A percentile compares a stretch with the other conserved stretches of the same genome.
Evolutionary conservation across 192 early-diverging fungal species (phyloP).

Genomic region (Kappamyces sp.): DNA sequence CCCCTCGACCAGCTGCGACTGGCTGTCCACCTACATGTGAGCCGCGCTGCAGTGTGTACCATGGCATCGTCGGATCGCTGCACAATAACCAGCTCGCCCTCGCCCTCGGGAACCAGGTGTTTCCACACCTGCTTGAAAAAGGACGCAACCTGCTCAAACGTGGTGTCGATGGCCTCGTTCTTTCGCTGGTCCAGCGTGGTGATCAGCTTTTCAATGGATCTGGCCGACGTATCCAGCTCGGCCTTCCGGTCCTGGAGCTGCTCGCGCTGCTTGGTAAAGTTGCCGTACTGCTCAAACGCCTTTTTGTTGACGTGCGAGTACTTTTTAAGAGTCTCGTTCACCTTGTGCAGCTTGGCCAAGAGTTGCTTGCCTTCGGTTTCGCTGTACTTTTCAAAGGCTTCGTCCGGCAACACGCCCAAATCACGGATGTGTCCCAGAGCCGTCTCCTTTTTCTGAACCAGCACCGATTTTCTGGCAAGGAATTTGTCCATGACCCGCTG

Average conservation of each 20-base stretch:
- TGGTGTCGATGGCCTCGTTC: slow-evolving; percentile 94
- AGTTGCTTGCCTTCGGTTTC: slow-evolving; percentile 39
- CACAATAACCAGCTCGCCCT: slow-evolving; percentile 81
- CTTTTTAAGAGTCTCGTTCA: slow-evolving; percentile 81
- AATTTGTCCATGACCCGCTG: slow-evolving; percentile 70
- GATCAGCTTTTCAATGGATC: slow-evolving; percentile 83
- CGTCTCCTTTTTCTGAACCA: slow-evolving; percentile 82
- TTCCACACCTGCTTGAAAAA: slow-evolving; percentile 86
- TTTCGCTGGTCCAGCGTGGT: slow-evolving; percentile 89
- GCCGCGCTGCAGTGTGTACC: slow-evolving; percentile 10
- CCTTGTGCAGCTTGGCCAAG: slow-evolving; percentile 47
- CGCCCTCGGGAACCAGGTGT: slow-evolving; percentile 82
- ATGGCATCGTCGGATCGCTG: slow-evolving; percentile 29
- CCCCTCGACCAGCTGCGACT: slow-evolving; percentile 3
- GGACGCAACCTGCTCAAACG: slow-evolving; percentile 85
- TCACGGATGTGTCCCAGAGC: slow-evolving; percentile 82
- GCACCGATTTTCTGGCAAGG: slow-evolving; percentile 49
- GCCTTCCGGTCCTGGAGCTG: slow-evolving; percentile 72
- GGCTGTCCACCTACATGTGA: slow-evolving; percentile 2
- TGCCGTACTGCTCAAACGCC: slow-evolving; percentile 94
- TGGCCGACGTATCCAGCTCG: slow-evolving; percentile 79
- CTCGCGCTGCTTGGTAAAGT: slow-evolving; percentile 88
- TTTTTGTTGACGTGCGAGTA: slow-evolving; percentile 97
- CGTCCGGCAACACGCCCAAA: slow-evolving; percentile 90
- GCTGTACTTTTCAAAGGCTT: slow-evolving; percentile 72